Base-by-base conservation (phyloP, 177 flowering plant genomes). In the Vitis hybrid region DNA sequence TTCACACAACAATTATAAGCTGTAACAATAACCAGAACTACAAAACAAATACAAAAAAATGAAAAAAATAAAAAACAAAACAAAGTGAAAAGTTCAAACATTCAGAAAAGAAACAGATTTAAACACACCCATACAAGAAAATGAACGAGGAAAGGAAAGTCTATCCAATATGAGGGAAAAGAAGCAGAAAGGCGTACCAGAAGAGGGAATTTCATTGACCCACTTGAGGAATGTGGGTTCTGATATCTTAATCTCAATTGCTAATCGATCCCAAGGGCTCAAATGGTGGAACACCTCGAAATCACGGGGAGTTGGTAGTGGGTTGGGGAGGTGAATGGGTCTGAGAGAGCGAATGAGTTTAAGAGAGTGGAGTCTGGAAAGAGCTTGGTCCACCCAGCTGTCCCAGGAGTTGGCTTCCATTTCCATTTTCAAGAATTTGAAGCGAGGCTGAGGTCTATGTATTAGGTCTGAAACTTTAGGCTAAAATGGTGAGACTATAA, bases 271-370 rank as follows among this genome's bases (percentile, higher is more conserved):
- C 90, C 88, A 87, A 11, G 77, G 77, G 20, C 65, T 79, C 78
- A 88, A 73, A 18, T 78, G 82, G 52, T 83, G 87, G 72, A 85
- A 91, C 71, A 88, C 91, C 73, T 89, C 71, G 61, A 74, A 69
- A 1, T 81, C 84, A 10, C 79, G 15, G 62, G 68, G 22, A 13
- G 29, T 64, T 20, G 68, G 31, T 15, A 53, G 59, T 13, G 71
- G 61, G 6, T 45, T 2, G 49, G 84, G 54, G 19, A 87, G 73
- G 22, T 71, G 67, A 76, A 92, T 85, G 79, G 98, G 97, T 77
- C 91, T 80, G 39, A 93, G 83, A 70, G 96, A 87, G 10, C 94
- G 89, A 49, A 92, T 78, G n/a, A 92, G 80, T 29, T 94, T 85
- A 39, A 76, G 56, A 5, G 90, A 79, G 13, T 87, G 81, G 39